phyloP scores from a whole-genome alignment of 2,329 filamentous ascomycete species.

The Graphiopsis chlorocephala region DNA sequence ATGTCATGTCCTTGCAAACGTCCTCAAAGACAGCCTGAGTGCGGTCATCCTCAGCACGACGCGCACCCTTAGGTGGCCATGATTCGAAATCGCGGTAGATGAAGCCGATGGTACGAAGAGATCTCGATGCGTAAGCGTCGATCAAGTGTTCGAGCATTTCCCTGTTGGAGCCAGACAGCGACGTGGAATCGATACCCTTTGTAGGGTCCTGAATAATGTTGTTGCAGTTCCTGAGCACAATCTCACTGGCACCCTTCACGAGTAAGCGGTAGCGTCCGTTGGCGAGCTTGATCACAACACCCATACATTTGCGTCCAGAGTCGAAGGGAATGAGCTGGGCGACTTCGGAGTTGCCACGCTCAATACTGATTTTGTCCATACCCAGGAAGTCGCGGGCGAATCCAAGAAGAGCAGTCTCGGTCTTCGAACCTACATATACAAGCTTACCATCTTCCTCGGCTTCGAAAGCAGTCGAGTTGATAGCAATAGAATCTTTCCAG shows the following conservation, averaged over 20 bases:
- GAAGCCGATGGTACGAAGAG: slow-evolving; percentile 79
- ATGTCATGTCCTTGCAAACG: slow-evolving; percentile 69
- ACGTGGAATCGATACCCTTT: slow-evolving; percentile 53
- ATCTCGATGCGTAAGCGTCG: slow-evolving; percentile 72
- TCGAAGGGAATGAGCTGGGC: slow-evolving; percentile 60
- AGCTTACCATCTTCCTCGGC: slow-evolving; percentile 58
- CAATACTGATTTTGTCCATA: slow-evolving; percentile 60
- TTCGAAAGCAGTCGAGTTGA: slow-evolving; percentile 71
- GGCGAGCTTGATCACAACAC: slow-evolving; percentile 56
- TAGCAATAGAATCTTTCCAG: slow-evolving; percentile 61
- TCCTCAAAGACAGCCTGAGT: slow-evolving; percentile 64
- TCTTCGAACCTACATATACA: slow-evolving; percentile 72
- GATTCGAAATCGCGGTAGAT: slow-evolving; percentile 79
- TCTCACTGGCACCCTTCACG: slow-evolving; percentile 53
- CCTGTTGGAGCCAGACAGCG: slow-evolving; percentile 57
- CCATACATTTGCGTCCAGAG: slow-evolving; percentile 68
- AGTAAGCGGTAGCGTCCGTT: slow-evolving; percentile 55
- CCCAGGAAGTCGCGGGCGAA: slow-evolving; percentile 66
- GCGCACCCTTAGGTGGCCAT: slow-evolving; percentile 70
- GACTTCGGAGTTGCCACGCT: slow-evolving; percentile 61
- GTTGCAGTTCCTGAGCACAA: slow-evolving; percentile 48
- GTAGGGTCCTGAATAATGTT: slow-evolving; percentile 58
- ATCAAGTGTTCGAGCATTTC: slow-evolving; percentile 65
- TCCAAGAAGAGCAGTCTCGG: slow-evolving; percentile 69
- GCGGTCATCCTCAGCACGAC: slow-evolving; percentile 58